Conservation (phyloP, 495 filamentous ascomycete species). For the Lentithecium fluviatile region DNA sequence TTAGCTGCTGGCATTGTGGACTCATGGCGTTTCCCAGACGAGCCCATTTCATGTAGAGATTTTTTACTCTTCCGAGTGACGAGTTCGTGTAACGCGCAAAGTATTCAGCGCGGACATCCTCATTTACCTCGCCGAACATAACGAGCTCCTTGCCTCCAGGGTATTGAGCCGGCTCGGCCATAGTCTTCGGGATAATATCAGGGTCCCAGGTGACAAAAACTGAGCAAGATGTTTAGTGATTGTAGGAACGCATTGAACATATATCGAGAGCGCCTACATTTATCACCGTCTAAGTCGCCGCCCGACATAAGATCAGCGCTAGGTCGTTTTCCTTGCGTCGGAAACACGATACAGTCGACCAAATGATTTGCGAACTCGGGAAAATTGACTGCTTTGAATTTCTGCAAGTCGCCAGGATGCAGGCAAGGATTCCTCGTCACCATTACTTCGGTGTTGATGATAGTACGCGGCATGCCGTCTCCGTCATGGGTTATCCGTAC, state of each 20-base stretch:
- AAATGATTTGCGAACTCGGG: slow-evolving; percentile 46
- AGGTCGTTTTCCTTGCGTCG: slow-evolving; percentile 49
- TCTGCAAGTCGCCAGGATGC: slow-evolving; percentile 55
- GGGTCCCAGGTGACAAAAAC: slow-evolving; percentile 56
- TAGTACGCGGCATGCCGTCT: slow-evolving; percentile 45
- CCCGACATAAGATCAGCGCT: slow-evolving; percentile 56
- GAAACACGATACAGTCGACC: slow-evolving; percentile 55
- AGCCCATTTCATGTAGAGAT: slow-evolving; percentile 54
- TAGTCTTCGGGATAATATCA: slow-evolving; percentile 48
- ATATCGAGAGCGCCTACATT: slow-evolving; percentile 46
- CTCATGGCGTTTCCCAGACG: slow-evolving; percentile 48
- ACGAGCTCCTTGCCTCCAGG: slow-evolving; percentile 49
- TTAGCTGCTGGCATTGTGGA: slow-evolving; percentile 52
- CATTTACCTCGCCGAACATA: slow-evolving; percentile 47
- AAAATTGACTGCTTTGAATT: slow-evolving; percentile 49
- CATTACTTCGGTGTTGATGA: slow-evolving; percentile 47
- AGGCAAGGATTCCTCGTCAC: slow-evolving; percentile 55
- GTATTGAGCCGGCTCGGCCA: slow-evolving; percentile 50
- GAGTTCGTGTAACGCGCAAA: slow-evolving; percentile 51
- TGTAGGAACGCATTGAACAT: too few species aligned
- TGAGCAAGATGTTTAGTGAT: slow-evolving; percentile 26
- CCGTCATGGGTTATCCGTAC: slow-evolving; percentile 48
- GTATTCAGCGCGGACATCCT: slow-evolving; percentile 50
- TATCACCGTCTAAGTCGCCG: slow-evolving; percentile 55
- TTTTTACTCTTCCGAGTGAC: slow-evolving; percentile 53